Conservation (phyloP, 441 rosid genomes). For the Mallotus japonicus region DNA sequence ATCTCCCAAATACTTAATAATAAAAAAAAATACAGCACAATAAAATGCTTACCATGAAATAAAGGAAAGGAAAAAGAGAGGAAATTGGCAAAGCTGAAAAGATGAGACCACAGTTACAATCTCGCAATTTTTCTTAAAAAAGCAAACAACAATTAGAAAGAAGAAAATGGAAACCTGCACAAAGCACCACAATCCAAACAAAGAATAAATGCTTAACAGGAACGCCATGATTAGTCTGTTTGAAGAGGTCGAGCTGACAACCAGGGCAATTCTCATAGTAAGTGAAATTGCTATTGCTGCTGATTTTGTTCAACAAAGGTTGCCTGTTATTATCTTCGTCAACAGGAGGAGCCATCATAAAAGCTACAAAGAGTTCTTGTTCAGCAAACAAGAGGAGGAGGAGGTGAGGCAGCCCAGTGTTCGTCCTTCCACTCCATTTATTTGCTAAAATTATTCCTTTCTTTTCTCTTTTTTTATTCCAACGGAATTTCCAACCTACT, state of each 20-base stretch:
- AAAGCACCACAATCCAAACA: conserved; percentile 40
- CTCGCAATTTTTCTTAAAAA: not conserved
- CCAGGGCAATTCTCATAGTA: conserved; percentile 43
- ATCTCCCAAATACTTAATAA: not conserved
- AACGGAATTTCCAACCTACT: too few species aligned
- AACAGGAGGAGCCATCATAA: not conserved
- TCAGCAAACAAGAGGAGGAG: too few species aligned
- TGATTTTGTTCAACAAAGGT: conserved; percentile 13
- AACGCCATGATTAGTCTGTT: conserved; percentile 20
- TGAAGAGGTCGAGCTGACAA: conserved; percentile 35
- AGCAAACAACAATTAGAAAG: not conserved
- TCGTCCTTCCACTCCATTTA: too few species aligned
- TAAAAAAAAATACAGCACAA: not conserved
- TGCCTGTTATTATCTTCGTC: not conserved
- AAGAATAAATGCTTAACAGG: conserved; percentile 35
- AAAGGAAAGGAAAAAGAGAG: conserved; percentile 48
- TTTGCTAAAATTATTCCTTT: too few species aligned
- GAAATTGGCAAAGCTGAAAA: conserved; percentile 46
- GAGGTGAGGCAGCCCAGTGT: too few species aligned
- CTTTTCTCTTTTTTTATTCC: too few species aligned
- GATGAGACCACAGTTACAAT: not conserved
- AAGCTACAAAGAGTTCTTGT: too few species aligned
- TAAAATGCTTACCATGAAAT: conserved; percentile 39
- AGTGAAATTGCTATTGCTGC: not conserved
- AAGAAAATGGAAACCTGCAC: conserved; percentile 31